A percentile compares a stretch with the other conserved stretches of the same genome.
phyloP scores from a whole-genome alignment of 2,329 filamentous ascomycete genomes.

The Stachybotrys chlorohalonatus region DNA sequence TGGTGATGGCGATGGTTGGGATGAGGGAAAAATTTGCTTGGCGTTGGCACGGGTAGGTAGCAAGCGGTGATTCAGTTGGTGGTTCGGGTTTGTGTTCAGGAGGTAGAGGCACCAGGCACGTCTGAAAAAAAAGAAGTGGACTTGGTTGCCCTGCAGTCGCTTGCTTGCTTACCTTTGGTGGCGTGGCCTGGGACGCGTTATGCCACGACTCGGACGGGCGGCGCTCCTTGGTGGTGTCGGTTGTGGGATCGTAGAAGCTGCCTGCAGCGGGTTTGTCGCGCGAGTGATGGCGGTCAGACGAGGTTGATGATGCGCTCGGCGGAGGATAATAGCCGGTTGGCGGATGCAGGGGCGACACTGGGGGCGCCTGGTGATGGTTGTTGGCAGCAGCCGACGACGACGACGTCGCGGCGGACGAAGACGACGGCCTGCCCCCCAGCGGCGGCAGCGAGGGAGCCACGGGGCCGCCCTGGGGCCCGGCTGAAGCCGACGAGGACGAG shows the following conservation, averaged over 20 bases:
- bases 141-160: conserved; percentile 2
- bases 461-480: conserved; percentile 15
- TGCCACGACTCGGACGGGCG: conserved; percentile 40
- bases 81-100: conserved; percentile 3
- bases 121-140: conserved; percentile 17
- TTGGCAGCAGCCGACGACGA: conserved; percentile 7
- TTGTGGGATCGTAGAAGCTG: conserved; percentile 46
- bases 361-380: conserved; percentile 15
- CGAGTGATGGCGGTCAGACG: conserved; percentile 17
- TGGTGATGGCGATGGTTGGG: conserved; percentile 7
- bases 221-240: conserved; percentile 39
- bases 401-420: conserved; percentile 7
- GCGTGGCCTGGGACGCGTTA: conserved; percentile 29
- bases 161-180: conserved; percentile 35
- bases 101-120: conserved; percentile 7
- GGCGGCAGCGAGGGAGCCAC: conserved; percentile 21
- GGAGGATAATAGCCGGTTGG: conserved; percentile 31
- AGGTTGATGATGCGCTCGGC: conserved; percentile 15
- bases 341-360: conserved; percentile 34
- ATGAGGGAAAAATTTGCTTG: conserved; percentile 5
- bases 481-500: conserved; percentile 19
- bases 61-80: background rate
- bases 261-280: conserved; percentile 31
- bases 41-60: background rate
- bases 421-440: conserved; percentile 14